These are phyloP conservation scores for Guyanaporus albipodus DNA, from an alignment of 768 basidiomycete species.

Conservation along the genomic window DNA sequence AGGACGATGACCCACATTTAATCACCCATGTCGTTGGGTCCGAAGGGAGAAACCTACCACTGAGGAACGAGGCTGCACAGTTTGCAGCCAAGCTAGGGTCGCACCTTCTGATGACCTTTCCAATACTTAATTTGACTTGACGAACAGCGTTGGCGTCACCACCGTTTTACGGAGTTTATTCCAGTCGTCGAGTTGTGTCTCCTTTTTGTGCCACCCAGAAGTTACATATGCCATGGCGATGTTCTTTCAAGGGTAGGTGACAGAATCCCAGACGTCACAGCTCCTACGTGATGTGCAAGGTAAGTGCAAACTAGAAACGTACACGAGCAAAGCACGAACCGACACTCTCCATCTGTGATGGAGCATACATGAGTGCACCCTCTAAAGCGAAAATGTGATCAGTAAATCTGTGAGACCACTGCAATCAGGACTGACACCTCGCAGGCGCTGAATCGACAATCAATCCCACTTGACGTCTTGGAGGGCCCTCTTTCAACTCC, in stretches of 20 bases:
- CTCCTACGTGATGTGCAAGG: too few species aligned
- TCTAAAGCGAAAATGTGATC: constrained; percentile 39
- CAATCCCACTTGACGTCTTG: constrained; percentile 75
- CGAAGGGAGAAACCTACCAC: too few species aligned
- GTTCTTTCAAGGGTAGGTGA: constrained; percentile 86
- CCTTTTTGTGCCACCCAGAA: constrained; percentile 85
- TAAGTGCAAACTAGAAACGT: too few species aligned
- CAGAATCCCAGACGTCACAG: constrained; percentile 92
- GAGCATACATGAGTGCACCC: constrained; percentile 70
- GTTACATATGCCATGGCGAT: constrained; percentile 94
- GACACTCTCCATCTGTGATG: constrained; percentile 50
- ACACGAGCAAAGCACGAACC: constrained; percentile 41
- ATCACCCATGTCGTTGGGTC: too few species aligned
- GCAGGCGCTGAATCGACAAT: constrained; percentile 84
- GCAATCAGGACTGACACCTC: constrained; percentile 48
- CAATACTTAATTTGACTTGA: constrained; percentile 80
- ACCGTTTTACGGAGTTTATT: constrained; percentile 72
- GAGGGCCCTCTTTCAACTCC: constrained; percentile 78
- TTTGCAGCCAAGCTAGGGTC: too few species aligned
- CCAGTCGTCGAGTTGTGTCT: constrained; percentile 82
- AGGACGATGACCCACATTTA: too few species aligned
- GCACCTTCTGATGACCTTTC: too few species aligned
- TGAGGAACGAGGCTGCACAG: too few species aligned
- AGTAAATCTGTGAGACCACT: background rate
- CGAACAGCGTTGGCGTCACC: constrained; percentile 84